Evolutionary conservation across 306 rosid species (phyloP).

Genomic region (Dryas alaskensis): DNA sequence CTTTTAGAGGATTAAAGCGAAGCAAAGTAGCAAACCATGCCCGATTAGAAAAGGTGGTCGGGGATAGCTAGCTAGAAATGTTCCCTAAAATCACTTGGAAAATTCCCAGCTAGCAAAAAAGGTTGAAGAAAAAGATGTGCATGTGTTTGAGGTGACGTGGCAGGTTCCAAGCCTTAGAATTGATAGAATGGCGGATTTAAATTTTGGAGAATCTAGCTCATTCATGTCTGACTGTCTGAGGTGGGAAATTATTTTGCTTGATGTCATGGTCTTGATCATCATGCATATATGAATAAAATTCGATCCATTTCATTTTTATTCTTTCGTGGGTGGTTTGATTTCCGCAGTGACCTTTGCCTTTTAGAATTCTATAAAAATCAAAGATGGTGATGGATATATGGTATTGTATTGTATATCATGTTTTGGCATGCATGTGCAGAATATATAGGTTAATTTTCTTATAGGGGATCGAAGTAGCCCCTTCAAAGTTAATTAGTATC

Average conservation of each 20-base stretch:
- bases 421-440: too few species aligned
- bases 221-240: background rate
- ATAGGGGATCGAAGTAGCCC: too few species aligned
- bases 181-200: background rate
- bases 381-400: too few species aligned
- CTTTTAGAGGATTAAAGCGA: slow-evolving; percentile 1
- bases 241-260: background rate
- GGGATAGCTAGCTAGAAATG: background rate
- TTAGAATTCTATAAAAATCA: too few species aligned
- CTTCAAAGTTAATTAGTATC: too few species aligned
- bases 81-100: slow-evolving; percentile 3
- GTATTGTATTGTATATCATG: too few species aligned
- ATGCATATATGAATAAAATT: background rate
- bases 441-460: too few species aligned
- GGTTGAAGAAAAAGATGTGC: background rate
- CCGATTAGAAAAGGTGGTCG: slow-evolving; percentile 8
- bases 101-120: background rate
- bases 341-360: too few species aligned
- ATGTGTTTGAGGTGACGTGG: background rate
- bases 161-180: background rate
- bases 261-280: background rate
- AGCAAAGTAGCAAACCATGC: background rate
- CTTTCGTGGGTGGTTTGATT: background rate
- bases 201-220: background rate
- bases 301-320: background rate